Percentiles rank a stretch among this genome's conserved stretches.
These are phyloP conservation scores for Boletus austroedulis DNA, from an alignment of 1,284 basidiomycete species.

Conservation along the genomic window DNA sequence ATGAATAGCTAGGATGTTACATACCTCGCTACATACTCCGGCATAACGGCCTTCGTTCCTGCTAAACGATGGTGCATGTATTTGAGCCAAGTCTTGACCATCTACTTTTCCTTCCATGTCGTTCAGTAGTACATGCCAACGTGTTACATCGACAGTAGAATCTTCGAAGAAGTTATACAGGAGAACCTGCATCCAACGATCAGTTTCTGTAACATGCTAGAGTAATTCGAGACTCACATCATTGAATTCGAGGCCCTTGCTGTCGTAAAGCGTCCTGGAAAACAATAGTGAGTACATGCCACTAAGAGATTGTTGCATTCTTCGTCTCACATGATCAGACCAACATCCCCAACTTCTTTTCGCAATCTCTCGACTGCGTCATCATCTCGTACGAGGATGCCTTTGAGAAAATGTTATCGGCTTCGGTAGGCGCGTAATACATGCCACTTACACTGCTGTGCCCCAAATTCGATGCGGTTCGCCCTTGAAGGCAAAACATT, in stretches of 20 bases:
- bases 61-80: slow-evolving; percentile 47
- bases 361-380: slow-evolving; percentile 48
- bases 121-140: slow-evolving; percentile 63
- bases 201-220: neutral
- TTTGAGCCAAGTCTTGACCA: slow-evolving; percentile 9
- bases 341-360: slow-evolving; percentile 57
- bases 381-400: slow-evolving; percentile 68
- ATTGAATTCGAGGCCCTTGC: slow-evolving; percentile 73
- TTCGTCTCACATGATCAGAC: slow-evolving; percentile 54
- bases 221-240: slow-evolving; percentile 44
- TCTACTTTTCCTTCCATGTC: slow-evolving; percentile 30
- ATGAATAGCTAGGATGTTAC: neutral
- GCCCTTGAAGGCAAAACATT: slow-evolving; percentile 35
- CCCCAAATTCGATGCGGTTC: slow-evolving; percentile 60
- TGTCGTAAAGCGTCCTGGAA: slow-evolving; percentile 65
- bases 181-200: slow-evolving; percentile 48
- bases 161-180: slow-evolving; percentile 72
- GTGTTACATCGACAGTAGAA: slow-evolving; percentile 46
- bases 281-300: neutral
- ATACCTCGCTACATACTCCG: slow-evolving; percentile 58
- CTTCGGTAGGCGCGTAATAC: neutral
- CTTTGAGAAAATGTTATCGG: slow-evolving; percentile 33
- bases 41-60: slow-evolving; percentile 50
- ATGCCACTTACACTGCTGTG: slow-evolving; percentile 54
- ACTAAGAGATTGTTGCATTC: neutral